A percentile compares a stretch with the other conserved stretches of the same genome.
Conservation (phyloP, 345 rosid species). For the Camelina laxa region DNA sequence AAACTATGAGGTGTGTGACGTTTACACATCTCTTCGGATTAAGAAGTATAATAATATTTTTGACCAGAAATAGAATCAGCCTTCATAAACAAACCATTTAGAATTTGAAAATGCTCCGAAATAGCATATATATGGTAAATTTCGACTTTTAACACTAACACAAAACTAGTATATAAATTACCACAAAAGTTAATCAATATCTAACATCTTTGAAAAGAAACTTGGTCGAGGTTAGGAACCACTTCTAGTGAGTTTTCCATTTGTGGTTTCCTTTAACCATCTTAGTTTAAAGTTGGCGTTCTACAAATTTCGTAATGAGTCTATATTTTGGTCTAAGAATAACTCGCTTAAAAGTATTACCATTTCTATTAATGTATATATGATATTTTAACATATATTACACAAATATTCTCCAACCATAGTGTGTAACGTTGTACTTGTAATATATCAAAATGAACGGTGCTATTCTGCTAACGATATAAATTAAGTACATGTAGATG, state of each 20-base stretch:
- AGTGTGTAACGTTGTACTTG: too few relatives aligned
- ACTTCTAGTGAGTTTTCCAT: not conserved
- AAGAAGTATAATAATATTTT: not conserved
- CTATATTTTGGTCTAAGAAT: not conserved
- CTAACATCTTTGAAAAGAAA: not conserved
- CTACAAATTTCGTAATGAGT: not conserved
- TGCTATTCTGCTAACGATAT: too few relatives aligned
- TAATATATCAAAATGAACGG: too few relatives aligned
- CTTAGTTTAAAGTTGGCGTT: not conserved
- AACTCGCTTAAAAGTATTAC: not conserved
- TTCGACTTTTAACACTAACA: slow-evolving; percentile 2
- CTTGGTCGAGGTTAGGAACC: not conserved
- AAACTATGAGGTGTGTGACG: not conserved
- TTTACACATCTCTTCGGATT: slow-evolving; percentile 5
- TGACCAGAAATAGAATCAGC: not conserved
- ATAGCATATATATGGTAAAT: slow-evolving; percentile 7
- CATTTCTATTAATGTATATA: too few relatives aligned
- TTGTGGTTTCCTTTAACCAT: not conserved
- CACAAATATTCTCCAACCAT: too few relatives aligned
- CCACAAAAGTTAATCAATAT: not conserved
- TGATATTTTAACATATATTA: too few relatives aligned
- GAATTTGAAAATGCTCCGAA: not conserved
- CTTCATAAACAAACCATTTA: not conserved
- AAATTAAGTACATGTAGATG: too few relatives aligned
- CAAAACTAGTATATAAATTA: slow-evolving; percentile 5